Percentiles rank a stretch among this genome's conserved stretches.
Evolutionary conservation across 148 eudicot species (phyloP).

Genomic region (Gaultheria prostrata): DNA sequence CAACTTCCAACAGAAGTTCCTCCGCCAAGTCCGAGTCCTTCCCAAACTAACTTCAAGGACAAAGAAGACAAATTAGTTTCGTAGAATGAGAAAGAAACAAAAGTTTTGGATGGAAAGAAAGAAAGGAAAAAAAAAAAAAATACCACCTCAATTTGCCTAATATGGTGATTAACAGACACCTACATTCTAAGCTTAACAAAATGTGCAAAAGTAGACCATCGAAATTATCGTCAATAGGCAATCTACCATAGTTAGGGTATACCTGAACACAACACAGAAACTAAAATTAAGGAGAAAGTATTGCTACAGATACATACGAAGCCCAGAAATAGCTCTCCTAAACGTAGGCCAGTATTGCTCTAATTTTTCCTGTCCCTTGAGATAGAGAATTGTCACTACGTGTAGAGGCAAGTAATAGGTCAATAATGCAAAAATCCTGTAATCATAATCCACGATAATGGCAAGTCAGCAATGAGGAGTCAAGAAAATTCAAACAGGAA

Average conservation of each 20-base stretch:
- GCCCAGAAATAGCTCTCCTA: neutral
- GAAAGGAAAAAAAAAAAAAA: neutral
- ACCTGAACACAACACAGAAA: neutral
- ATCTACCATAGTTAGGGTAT: neutral
- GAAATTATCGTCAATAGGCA: neutral
- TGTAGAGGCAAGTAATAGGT: neutral
- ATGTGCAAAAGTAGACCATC: neutral
- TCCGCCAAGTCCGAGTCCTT: constrained; percentile 81
- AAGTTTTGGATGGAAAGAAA: neutral
- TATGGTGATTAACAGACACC: neutral
- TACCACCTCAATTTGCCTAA: neutral
- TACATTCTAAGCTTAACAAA: neutral
- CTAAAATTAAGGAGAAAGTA: neutral
- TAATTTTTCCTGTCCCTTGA: neutral
- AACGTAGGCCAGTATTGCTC: neutral
- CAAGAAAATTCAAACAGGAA: neutral
- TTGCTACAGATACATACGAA: neutral
- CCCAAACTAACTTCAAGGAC: constrained; percentile 57
- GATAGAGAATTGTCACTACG: neutral
- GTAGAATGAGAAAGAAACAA: neutral
- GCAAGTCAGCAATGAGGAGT: neutral
- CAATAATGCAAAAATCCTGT: neutral
- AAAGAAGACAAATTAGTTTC: constrained; percentile 12
- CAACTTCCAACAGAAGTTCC: constrained; percentile 57
- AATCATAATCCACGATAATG: neutral